These are phyloP conservation scores for Tinospora cordifolia DNA, from an alignment of 164 flowering plant genomes.

Conservation along the genomic window DNA sequence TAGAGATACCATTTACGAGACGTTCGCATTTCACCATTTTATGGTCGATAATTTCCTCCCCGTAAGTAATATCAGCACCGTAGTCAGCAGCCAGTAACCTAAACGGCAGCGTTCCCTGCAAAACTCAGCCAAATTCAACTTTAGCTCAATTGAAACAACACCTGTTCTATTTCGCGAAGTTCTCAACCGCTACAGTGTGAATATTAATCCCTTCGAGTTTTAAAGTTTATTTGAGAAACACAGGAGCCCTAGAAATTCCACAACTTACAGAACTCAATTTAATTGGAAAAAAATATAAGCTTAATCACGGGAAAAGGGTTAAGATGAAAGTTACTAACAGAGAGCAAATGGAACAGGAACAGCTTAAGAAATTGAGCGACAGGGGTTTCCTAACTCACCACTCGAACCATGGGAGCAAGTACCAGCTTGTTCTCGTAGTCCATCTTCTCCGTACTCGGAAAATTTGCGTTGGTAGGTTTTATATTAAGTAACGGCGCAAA, in stretches of 20 bases:
- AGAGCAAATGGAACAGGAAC: constrained; percentile 6
- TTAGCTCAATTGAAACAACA: background rate
- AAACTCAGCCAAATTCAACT: background rate
- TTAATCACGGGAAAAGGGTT: background rate
- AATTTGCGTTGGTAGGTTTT: too few relatives aligned
- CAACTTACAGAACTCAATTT: background rate
- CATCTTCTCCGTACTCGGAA: constrained; percentile 26
- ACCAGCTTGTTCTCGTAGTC: constrained; percentile 75
- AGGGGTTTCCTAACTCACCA: constrained; percentile 39
- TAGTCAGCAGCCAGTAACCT: constrained; percentile 72
- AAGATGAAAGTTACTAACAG: background rate
- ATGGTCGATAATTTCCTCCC: constrained; percentile 94
- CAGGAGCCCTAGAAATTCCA: background rate
- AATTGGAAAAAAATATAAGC: background rate
- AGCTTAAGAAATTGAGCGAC: background rate
- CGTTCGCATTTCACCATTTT: constrained; percentile 78
- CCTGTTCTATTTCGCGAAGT: background rate
- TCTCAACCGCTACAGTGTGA: too few relatives aligned
- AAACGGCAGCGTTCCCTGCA: constrained; percentile 78
- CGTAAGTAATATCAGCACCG: constrained; percentile 90
- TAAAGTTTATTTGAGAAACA: too few relatives aligned
- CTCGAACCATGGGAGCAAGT: constrained; percentile 98
- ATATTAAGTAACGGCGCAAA: too few relatives aligned
- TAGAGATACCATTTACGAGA: constrained; percentile 46
- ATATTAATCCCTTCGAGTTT: too few relatives aligned